Conservation (phyloP, 1,284 basidiomycete genomes). For the Sutorius eximius region DNA sequence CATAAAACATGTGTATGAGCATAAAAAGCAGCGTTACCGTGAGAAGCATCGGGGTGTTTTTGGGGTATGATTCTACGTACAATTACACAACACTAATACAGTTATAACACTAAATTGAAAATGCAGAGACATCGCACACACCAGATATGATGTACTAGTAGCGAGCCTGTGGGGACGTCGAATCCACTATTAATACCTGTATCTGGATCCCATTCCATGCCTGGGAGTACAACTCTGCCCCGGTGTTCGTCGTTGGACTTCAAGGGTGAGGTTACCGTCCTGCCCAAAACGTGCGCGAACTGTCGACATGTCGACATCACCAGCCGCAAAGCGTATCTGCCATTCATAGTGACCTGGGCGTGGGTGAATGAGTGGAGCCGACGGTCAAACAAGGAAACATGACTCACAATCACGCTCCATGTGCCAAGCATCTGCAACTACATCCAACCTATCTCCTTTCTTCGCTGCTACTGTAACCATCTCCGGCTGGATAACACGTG, state of each 20-base stretch:
- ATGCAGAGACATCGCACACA: slow-evolving; percentile 5
- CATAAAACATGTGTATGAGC: slow-evolving; percentile 5
- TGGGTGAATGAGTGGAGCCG: slow-evolving; percentile 5
- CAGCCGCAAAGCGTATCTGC: slow-evolving; percentile 48
- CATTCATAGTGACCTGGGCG: slow-evolving; percentile 55
- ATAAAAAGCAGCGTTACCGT: not conserved
- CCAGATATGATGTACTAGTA: slow-evolving; percentile 2
- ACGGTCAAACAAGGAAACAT: not conserved
- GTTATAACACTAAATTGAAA: slow-evolving; percentile 22
- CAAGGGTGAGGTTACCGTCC: slow-evolving; percentile 45
- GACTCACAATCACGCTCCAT: slow-evolving; percentile 51
- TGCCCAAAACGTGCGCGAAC: slow-evolving; percentile 48
- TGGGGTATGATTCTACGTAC: slow-evolving; percentile 21
- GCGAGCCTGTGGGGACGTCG: slow-evolving; percentile 1
- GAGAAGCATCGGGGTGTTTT: slow-evolving; percentile 7
- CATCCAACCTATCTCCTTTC: slow-evolving; percentile 49
- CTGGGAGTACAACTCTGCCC: slow-evolving; percentile 27
- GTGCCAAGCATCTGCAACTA: slow-evolving; percentile 60
- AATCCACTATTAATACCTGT: slow-evolving; percentile 25
- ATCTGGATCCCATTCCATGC: slow-evolving; percentile 32
- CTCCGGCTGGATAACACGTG: slow-evolving; percentile 46
- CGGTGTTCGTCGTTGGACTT: slow-evolving; percentile 34
- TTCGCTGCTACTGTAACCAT: slow-evolving; percentile 58
- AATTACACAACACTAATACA: slow-evolving; percentile 30
- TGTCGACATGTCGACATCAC: slow-evolving; percentile 48